Base-by-base conservation (phyloP, 768 basidiomycete genomes). In the Leccinum broughii region DNA sequence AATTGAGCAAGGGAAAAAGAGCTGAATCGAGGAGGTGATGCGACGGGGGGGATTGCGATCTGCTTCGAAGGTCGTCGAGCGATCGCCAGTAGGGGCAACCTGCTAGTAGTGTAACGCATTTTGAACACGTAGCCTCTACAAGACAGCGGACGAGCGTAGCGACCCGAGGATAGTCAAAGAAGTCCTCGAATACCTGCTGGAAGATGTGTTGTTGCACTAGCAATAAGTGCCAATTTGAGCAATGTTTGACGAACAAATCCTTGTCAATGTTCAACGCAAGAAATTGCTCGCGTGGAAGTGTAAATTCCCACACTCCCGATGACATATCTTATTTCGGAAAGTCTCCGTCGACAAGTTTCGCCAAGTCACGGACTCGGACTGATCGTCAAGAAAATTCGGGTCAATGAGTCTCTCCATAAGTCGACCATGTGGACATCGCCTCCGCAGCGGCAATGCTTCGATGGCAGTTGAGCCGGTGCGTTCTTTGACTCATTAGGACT, bases 271-370 rank as follows among this genome's bases (percentile, higher is more conserved):
- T 39, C 30, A 39, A 34, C 32, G 32, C 32, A 34, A 56, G 54
- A 17, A 39, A 39, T 41, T 41, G 17, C 17, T 24, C 8, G 48
- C 39, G 39, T 41, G 6, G 35, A 37, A 13, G 14, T 24, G 26
- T 4, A 30, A 30, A 46, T 54, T 68, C 61, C 37, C 68, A 64
- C 66, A 10, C 6, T 5, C 1, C 68, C 68, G 69, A 59, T 44
- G 35, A 69, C 64, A 70, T 63, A 56, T 61, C 69, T 48, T 14
- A 13, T 60, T 70, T 52, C 56, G 56, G 69, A 62, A 70, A 56
- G 28, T 52, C 68, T 65, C 66, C 32, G 24, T 15, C 32, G 17
- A 3, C 35, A 39, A 13, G 1, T 22, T 28, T 34, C 14, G 10
- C 9, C 11, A 34, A 28, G 11, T 9, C 32, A 34, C 30, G 30